A percentile compares a stretch with the other conserved stretches of the same genome.
Evolutionary conservation across 2,329 filamentous ascomycete genomes (phyloP).

Genomic region (Arthrinium phaeospermum): DNA sequence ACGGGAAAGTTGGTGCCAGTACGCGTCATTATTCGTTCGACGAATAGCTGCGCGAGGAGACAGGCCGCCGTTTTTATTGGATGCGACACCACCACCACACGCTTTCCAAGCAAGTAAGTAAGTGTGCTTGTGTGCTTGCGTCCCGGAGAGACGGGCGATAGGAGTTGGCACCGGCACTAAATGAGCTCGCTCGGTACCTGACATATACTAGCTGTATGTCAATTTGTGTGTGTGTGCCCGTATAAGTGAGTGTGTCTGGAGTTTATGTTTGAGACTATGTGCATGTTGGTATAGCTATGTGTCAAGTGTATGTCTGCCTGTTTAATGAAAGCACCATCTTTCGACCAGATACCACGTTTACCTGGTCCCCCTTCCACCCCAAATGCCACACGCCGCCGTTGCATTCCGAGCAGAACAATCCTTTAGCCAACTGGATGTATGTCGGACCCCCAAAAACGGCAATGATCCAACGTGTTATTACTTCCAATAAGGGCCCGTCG

Average conservation of each 20-base stretch:
- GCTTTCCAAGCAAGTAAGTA: background rate
- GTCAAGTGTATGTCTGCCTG: background rate
- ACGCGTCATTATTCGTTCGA: background rate
- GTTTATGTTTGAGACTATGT: background rate
- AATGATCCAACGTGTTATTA: background rate
- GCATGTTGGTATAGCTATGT: too few relatives aligned
- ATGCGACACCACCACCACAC: background rate
- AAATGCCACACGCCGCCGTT: background rate
- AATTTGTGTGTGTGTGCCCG: background rate
- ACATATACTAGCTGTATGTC: background rate
- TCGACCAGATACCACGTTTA: slow-evolving; percentile 1
- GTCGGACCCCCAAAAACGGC: background rate
- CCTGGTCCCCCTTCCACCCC: background rate
- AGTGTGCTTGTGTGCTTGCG: background rate
- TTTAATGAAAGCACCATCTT: slow-evolving; percentile 11
- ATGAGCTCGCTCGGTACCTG: background rate
- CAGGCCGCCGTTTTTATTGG: background rate
- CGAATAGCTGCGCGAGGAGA: background rate
- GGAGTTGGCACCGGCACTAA: background rate
- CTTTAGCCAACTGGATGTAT: background rate
- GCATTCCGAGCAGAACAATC: background rate
- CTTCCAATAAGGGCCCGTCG: background rate
- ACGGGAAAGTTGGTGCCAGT: background rate
- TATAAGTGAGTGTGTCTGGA: background rate
- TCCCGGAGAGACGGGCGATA: background rate